Base-by-base conservation (phyloP, 129 eudicot genomes). In the Heracleum sosnowskyi region DNA sequence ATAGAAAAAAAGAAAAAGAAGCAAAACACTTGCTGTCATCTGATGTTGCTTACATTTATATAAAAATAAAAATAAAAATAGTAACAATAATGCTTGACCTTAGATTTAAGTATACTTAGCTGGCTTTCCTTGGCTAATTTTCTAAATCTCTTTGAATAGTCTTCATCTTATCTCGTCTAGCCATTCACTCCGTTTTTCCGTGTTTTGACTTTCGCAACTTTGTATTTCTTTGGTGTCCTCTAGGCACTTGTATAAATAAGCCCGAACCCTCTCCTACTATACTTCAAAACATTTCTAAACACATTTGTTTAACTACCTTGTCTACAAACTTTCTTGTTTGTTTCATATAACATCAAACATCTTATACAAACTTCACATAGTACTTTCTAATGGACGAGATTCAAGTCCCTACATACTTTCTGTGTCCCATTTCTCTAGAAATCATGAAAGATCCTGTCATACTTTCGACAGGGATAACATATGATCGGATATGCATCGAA, bases 391-490 rank as follows among this genome's bases (percentile, higher is more conserved):
- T 60, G 73, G 73, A 34, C 34, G 81, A 80, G 47, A 73, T 91
- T 60, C 88, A 91, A 73, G 86, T 91, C 37, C 93, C 97, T 35
- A 79, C 90, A 11, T 91, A 75, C 78, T 91, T 87, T 55, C 28
- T 84, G 1, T 89, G 92, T 44, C 97, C 97, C 15, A 87, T 91
- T 69, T 87, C 97, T 24, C 77, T 91, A 33, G 87, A 86, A 40
- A 80, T 86, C 69, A 86, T 86, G 89, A 86, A 83, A 71, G 89
- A 86, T 39, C 89, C 89, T 4, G 87, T 86, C 29, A 86, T 78
- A 3, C 28, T 86, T 36, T 69, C 83, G 20, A 86, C 89, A 0
- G 89, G 89, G 11, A 86, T 86, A 17, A 86, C 89, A 0, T 86
- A 86, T 80, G 89, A 86, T 57, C 85, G 89, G 10, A 74, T 74